Conservation (phyloP, 2,329 filamentous ascomycete species). For the Calonectria montana region DNA sequence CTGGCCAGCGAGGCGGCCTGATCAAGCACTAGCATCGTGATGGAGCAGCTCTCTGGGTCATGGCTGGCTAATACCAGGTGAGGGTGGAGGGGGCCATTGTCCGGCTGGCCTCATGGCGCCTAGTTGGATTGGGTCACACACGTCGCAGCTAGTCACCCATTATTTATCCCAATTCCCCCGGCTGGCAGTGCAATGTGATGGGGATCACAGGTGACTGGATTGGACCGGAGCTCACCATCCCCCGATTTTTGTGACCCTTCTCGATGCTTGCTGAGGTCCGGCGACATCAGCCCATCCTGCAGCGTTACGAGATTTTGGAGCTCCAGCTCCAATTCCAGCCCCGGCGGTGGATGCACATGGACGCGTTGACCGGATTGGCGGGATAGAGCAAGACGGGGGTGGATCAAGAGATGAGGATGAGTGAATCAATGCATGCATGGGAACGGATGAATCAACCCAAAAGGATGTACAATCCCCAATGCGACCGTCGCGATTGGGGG, state of each 20-base stretch:
- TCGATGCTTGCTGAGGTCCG: slow-evolving; percentile 17
- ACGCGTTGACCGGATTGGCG: slow-evolving; percentile 32
- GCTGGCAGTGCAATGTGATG: slow-evolving; percentile 30
- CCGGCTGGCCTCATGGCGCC: slow-evolving; percentile 29
- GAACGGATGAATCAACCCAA: slow-evolving; percentile 25
- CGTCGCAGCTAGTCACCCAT: slow-evolving; percentile 37
- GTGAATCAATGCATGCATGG: slow-evolving; percentile 20
- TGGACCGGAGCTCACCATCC: slow-evolving; percentile 34
- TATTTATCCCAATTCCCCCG: slow-evolving; percentile 33
- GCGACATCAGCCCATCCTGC: slow-evolving; percentile 35
- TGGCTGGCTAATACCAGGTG: slow-evolving; percentile 35
- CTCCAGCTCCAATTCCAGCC: slow-evolving; percentile 23
- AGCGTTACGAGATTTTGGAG: slow-evolving; percentile 29
- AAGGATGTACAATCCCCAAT: slow-evolving; percentile 15
- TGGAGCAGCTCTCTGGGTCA: slow-evolving; percentile 42
- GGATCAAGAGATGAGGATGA: slow-evolving; percentile 24
- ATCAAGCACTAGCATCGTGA: slow-evolving; percentile 44
- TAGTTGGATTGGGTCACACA: slow-evolving; percentile 37
- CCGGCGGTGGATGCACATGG: slow-evolving; percentile 23
- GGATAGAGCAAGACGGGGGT: slow-evolving; percentile 25
- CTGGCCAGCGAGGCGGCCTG: slow-evolving; percentile 26
- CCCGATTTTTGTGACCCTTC: slow-evolving; percentile 12
- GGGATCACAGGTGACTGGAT: slow-evolving; percentile 38
- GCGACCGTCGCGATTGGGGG: slow-evolving; percentile 12
- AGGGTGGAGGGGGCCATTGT: slow-evolving; percentile 33